phyloP scores from a whole-genome alignment of 805 yeast species.

The Metschnikowia similis region DNA sequence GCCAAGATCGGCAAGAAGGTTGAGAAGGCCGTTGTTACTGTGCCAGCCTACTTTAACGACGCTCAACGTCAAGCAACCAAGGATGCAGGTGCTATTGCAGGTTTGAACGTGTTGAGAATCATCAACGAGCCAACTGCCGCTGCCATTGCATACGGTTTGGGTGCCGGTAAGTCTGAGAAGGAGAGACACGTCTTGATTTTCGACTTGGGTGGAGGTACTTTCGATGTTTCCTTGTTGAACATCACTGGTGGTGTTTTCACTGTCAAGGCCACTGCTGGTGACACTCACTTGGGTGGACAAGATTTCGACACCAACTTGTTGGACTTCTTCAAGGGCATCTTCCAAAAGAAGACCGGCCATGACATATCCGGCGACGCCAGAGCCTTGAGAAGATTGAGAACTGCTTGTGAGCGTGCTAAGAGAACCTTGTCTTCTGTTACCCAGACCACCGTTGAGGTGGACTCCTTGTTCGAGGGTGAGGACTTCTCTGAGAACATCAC shows the following conservation, averaged over 20 bases:
- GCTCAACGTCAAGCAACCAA: constrained; percentile 51
- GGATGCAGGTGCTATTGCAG: constrained; percentile 50
- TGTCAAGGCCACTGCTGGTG: constrained; percentile 82
- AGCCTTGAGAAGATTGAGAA: constrained; percentile 73
- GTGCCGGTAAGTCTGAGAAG: constrained; percentile 34
- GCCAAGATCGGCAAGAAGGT: constrained; percentile 79
- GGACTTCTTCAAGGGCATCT: constrained; percentile 43
- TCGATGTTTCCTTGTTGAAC: constrained; percentile 88
- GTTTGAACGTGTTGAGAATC: constrained; percentile 46
- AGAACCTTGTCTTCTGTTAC: constrained; percentile 93
- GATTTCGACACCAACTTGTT: constrained; percentile 50
- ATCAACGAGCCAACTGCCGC: constrained; percentile 59
- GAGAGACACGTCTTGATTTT: constrained; percentile 76
- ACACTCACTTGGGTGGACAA: constrained; percentile 51
- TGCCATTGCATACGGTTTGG: constrained; percentile 35
- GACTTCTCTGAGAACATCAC: constrained; percentile 94
- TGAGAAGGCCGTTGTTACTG: constrained; percentile 47
- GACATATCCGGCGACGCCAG: constrained; percentile 46
- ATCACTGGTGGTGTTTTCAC: constrained; percentile 96
- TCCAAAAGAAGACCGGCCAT: constrained; percentile 44
- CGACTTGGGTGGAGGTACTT: constrained; percentile 98
- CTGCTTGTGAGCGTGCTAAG: constrained; percentile 98
- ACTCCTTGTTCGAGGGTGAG: constrained; percentile 89
- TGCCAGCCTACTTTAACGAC: constrained; percentile 49
- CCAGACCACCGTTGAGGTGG: constrained; percentile 94